Percentiles rank a stretch among this genome's conserved stretches.
Conservation (phyloP, 2,329 filamentous ascomycete genomes). For the Trichophyton mentagrophytes region DNA sequence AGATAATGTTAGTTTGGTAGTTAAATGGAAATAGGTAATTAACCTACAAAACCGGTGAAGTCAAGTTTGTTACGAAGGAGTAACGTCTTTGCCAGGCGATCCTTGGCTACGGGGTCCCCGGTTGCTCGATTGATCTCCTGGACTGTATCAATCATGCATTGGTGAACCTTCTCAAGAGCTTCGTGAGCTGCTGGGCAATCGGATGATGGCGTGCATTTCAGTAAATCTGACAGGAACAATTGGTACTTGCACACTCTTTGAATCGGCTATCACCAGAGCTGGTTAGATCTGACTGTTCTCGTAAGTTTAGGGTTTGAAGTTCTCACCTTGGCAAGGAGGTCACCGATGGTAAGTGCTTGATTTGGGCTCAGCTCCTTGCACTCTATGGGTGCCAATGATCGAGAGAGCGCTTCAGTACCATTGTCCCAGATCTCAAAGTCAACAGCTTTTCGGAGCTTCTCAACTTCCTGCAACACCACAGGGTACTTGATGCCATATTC, state of each 20-base stretch:
- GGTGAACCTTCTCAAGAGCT: constrained; percentile 61
- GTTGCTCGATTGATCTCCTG: constrained; percentile 74
- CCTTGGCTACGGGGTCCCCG: constrained; percentile 57
- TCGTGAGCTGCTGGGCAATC: constrained; percentile 77
- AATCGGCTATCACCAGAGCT: constrained; percentile 51
- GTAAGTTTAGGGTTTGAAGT: background rate
- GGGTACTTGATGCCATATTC: constrained; percentile 88
- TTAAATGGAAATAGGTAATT: background rate
- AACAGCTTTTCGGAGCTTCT: constrained; percentile 53
- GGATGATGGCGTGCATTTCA: constrained; percentile 67
- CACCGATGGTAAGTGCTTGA: constrained; percentile 69
- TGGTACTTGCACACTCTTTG: constrained; percentile 88
- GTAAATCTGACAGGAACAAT: constrained; percentile 68
- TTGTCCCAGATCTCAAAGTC: constrained; percentile 71
- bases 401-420: constrained; percentile 71
- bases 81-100: constrained; percentile 68
- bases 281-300: background rate
- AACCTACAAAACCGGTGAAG: constrained; percentile 55
- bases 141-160: constrained; percentile 60
- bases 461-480: constrained; percentile 65
- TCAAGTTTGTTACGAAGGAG: constrained; percentile 67
- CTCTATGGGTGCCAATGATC: constrained; percentile 58
- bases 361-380: constrained; percentile 49
- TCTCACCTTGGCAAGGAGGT: constrained; percentile 76
- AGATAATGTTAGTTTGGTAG: background rate